Percentiles rank a stretch among this genome's conserved stretches.
Evolutionary conservation across 306 rosid genomes (phyloP).

Genomic region (Quercus engelmannii): DNA sequence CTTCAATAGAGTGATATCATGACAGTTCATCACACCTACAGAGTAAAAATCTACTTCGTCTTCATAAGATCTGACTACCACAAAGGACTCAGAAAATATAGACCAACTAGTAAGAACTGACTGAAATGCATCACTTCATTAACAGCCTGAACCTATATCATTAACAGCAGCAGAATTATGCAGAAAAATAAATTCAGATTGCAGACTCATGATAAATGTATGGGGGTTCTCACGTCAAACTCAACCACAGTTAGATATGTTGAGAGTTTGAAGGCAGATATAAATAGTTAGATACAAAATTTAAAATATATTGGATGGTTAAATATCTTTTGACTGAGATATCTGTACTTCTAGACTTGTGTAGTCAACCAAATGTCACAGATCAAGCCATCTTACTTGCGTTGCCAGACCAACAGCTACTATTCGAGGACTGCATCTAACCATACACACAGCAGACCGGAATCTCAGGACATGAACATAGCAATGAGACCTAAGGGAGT

Average conservation of each 20-base stretch:
- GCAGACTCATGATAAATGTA: neutral
- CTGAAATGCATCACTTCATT: neutral
- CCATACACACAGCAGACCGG: conserved; percentile 77
- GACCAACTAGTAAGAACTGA: neutral
- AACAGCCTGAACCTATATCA: neutral
- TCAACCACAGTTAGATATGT: no score
- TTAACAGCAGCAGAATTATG: neutral
- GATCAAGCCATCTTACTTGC: conserved; percentile 54
- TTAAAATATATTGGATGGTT: neutral
- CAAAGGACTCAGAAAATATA: neutral
- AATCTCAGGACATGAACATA: conserved; percentile 84
- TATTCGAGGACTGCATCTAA: conserved; percentile 80
- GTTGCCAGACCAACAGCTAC: conserved; percentile 88
- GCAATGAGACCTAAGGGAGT: conserved; percentile 69
- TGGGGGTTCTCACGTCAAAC: neutral
- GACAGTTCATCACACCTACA: neutral
- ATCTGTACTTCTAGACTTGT: neutral
- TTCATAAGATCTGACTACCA: neutral
- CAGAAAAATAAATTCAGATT: neutral
- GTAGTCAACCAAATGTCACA: neutral
- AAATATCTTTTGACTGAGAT: neutral
- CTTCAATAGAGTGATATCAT: neutral
- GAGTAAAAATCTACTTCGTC: neutral
- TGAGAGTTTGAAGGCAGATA: neutral
- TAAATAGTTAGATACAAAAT: neutral